These are phyloP conservation scores for Scleroderma citrinum DNA, from an alignment of 768 basidiomycete genomes.

Conservation along the genomic window DNA sequence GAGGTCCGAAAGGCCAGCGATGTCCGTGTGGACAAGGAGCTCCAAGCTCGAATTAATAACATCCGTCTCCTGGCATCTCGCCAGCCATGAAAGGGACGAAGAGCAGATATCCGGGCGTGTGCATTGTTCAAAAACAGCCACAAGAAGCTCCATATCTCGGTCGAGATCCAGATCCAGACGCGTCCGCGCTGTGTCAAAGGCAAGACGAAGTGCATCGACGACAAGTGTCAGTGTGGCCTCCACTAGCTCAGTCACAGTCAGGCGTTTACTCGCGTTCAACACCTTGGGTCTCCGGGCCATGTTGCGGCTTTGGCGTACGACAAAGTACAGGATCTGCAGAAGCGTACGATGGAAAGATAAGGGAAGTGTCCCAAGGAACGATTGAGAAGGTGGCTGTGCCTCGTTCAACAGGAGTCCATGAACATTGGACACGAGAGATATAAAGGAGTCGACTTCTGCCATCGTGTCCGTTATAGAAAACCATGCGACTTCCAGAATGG, in stretches of 20 bases:
- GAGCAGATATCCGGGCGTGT: slow-evolving; percentile 61
- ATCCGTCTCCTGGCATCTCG: slow-evolving; percentile 73
- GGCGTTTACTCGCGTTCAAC: slow-evolving; percentile 54
- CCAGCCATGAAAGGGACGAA: slow-evolving; percentile 73
- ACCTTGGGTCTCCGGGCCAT: slow-evolving; percentile 43
- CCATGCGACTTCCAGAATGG: slow-evolving; percentile 77
- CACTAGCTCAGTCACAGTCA: slow-evolving; percentile 53
- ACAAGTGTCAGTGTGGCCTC: slow-evolving; percentile 60
- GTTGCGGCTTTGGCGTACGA: slow-evolving; percentile 54
- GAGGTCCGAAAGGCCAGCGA: slow-evolving; percentile 65
- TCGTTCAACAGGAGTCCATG: slow-evolving; percentile 66
- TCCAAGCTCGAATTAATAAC: slow-evolving; percentile 72
- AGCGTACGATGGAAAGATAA: slow-evolving; percentile 75
- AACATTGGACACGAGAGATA: slow-evolving; percentile 54
- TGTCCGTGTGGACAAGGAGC: slow-evolving; percentile 60
- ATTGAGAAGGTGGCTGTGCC: slow-evolving; percentile 65
- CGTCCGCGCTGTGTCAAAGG: slow-evolving; percentile 58
- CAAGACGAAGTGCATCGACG: slow-evolving; percentile 59
- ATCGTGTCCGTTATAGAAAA: slow-evolving; percentile 55
- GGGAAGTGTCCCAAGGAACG: slow-evolving; percentile 59
- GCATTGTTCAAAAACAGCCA: slow-evolving; percentile 80
- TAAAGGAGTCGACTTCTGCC: slow-evolving; percentile 51
- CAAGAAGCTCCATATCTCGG: slow-evolving; percentile 73
- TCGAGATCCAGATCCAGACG: slow-evolving; percentile 61
- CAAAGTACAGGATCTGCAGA: slow-evolving; percentile 78